Percentiles rank a stretch among this genome's conserved stretches.
Conservation (phyloP, 352 stramenopile species). For the Phytophthora chlamydospora region DNA sequence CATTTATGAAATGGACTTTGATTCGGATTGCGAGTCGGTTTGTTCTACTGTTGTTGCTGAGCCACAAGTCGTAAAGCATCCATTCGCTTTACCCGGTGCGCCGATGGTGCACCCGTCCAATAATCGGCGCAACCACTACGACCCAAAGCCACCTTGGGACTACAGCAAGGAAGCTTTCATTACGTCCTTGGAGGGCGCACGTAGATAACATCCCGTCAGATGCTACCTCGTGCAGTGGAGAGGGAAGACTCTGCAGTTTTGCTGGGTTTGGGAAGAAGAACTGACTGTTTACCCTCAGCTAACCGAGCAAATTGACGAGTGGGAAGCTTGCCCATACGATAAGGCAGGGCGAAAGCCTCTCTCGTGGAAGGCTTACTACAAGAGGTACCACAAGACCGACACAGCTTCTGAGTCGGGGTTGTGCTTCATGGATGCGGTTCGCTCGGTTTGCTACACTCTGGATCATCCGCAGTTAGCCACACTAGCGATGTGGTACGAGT, state of each 20-base stretch:
- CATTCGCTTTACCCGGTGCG: background rate
- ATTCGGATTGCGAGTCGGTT: too few species aligned
- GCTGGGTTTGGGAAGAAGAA: conserved; percentile 4
- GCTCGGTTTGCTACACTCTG: too few species aligned
- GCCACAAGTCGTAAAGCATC: background rate
- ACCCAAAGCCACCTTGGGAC: background rate
- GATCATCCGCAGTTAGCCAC: too few species aligned
- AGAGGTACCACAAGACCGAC: too few species aligned
- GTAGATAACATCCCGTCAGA: background rate
- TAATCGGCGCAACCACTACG: background rate
- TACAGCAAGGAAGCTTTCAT: background rate
- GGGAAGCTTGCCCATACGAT: background rate
- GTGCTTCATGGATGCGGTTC: too few species aligned
- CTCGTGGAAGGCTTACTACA: too few species aligned
- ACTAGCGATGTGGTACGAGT: too few species aligned
- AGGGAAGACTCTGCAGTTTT: background rate
- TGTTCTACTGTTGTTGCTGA: too few species aligned
- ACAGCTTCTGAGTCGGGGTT: too few species aligned
- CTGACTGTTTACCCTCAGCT: background rate
- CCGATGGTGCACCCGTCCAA: background rate
- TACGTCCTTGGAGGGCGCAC: background rate
- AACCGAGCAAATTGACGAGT: background rate
- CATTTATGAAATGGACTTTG: too few species aligned
- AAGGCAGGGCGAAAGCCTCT: too few species aligned
- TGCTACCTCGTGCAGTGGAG: background rate